A percentile compares a stretch with the other conserved stretches of the same genome.
These are phyloP conservation scores for Erigeron canadensis DNA, from an alignment of 129 eudicot genomes.

Conservation along the genomic window DNA sequence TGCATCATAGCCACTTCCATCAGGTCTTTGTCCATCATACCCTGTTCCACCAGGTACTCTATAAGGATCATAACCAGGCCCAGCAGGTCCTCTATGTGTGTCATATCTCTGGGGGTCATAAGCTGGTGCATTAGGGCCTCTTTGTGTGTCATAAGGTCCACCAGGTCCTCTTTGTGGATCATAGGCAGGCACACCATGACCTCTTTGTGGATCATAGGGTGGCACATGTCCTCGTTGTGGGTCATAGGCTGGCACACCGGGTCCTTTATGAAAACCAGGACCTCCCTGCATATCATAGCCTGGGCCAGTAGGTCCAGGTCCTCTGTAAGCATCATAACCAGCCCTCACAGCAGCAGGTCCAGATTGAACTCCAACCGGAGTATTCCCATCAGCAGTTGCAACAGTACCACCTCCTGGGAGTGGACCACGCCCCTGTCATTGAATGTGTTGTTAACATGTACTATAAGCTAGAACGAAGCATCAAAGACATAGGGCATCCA, in stretches of 20 bases:
- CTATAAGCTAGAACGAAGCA: slow-evolving; percentile 1
- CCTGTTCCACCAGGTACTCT: slow-evolving; percentile 39
- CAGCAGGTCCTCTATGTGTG: slow-evolving; percentile 42
- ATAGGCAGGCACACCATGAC: slow-evolving; percentile 38
- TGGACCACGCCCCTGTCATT: slow-evolving; percentile 47
- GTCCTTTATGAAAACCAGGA: slow-evolving; percentile 40
- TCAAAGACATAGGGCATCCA: slow-evolving; percentile 2
- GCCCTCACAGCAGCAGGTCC: slow-evolving; percentile 1
- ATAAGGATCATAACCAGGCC: slow-evolving; percentile 32
- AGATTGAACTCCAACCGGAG: slow-evolving; percentile 43
- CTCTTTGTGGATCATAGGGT: slow-evolving; percentile 53
- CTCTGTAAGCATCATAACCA: slow-evolving; percentile 18
- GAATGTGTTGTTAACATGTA: slow-evolving; percentile 17
- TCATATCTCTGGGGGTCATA: slow-evolving; percentile 42
- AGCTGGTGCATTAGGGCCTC: slow-evolving; percentile 30
- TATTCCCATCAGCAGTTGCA: slow-evolving; percentile 38
- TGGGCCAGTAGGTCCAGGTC: slow-evolving; percentile 39
- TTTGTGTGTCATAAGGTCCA: slow-evolving; percentile 47
- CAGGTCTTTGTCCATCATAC: slow-evolving; percentile 27
- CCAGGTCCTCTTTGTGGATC: slow-evolving; percentile 58
- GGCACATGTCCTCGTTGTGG: slow-evolving; percentile 38
- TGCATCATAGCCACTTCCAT: slow-evolving; percentile 29
- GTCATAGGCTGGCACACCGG: slow-evolving; percentile 31
- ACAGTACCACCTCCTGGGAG: slow-evolving; percentile 44
- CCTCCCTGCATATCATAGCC: slow-evolving; percentile 39